Conservation (phyloP, 2,329 filamentous ascomycete species). For the Aurifilum marmelostoma region DNA sequence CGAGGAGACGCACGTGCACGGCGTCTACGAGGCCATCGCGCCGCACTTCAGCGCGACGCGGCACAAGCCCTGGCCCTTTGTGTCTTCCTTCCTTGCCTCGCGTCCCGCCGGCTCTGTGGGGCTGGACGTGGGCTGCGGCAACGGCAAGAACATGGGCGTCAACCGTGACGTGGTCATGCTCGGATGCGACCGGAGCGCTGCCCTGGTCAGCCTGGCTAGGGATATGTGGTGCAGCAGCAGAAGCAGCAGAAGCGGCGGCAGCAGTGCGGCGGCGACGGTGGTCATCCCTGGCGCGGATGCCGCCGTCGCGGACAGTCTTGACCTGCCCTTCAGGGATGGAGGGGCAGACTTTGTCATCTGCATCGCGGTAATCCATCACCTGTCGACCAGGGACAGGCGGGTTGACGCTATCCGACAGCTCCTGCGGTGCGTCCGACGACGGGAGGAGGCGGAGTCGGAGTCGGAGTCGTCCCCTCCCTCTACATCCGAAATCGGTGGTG, state of each 20-base stretch:
- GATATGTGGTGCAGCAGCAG: conserved; percentile 29
- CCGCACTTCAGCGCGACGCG: conserved; percentile 81
- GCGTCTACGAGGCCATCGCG: conserved; percentile 87
- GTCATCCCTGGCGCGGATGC: conserved; percentile 57
- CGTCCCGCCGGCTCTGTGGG: conserved; percentile 75
- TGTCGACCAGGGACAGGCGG: conserved; percentile 76
- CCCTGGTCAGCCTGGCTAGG: conserved; percentile 56
- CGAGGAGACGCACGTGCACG: conserved; percentile 86
- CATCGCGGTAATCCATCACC: conserved; percentile 92
- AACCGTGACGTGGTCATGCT: conserved; percentile 79
- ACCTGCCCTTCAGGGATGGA: conserved; percentile 72
- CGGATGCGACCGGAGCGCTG: conserved; percentile 77
- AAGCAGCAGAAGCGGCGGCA: conserved; percentile 9
- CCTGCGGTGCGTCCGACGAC: conserved; percentile 62
- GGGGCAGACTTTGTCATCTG: conserved; percentile 83
- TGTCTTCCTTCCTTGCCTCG: conserved; percentile 73
- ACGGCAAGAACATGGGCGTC: conserved; percentile 90
- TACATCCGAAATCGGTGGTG: neutral
- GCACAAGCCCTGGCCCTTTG: conserved; percentile 89
- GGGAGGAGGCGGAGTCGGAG: conserved; percentile 44
- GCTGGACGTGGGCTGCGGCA: conserved; percentile 91
- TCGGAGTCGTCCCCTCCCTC: neutral
- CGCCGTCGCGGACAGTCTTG: conserved; percentile 79
- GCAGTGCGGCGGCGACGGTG: neutral
- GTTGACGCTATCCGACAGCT: conserved; percentile 73